Evolutionary conservation across 257 asterid genomes (phyloP), one percentile per base, ranked within the genome.

Genomic region (Primulina huaijiensis): DNA sequence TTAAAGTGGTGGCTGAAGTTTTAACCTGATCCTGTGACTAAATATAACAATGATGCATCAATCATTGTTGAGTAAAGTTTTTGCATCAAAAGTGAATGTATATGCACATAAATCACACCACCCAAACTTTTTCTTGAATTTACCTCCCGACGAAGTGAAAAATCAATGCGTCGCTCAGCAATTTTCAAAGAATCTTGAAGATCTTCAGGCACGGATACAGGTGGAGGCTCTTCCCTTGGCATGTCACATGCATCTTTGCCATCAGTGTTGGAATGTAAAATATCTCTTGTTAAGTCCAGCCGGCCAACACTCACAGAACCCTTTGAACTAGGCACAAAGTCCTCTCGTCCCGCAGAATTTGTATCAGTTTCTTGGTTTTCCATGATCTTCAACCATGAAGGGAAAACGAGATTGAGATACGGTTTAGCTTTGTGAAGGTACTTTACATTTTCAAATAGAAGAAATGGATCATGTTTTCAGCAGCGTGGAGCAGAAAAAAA

Each of bases 21-120:
- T 59, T 75, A 64, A 59, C 72, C 78, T 65, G 78, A 67, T 74
- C 74, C 43, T 55, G 76, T 46, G 74, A 67, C 92, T 86, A 74
- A 62, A 67, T 64, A 46, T 31, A 64, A 58, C 62, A 17, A 46
- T 30, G 55, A 72, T 25, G 43, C 65, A 69, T 61, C 69, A 59
- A 25, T 30, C 75, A 66, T 50, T 50, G 58, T 43, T 31, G 37
- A 33, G 50, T 73, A 75, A 8, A 61, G 35, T 66, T 30, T 38
- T 34, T 50, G n/a, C 59, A 35, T 25, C 16, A 72, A 69, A 60
- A 5, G 27, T 57, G 69, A 58, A 72, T 8, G 60, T 27, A 57
- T 12, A 35, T 23, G 43, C 27, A 30, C 50, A 67, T 30, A 56
- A 25, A 7, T 27, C 9, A 35, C 3, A 62, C n/a, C 66, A 30